A percentile compares a stretch with the other conserved stretches of the same genome.
phyloP scores from a whole-genome alignment of 257 asterid species.

The Penstemon newberryi region DNA sequence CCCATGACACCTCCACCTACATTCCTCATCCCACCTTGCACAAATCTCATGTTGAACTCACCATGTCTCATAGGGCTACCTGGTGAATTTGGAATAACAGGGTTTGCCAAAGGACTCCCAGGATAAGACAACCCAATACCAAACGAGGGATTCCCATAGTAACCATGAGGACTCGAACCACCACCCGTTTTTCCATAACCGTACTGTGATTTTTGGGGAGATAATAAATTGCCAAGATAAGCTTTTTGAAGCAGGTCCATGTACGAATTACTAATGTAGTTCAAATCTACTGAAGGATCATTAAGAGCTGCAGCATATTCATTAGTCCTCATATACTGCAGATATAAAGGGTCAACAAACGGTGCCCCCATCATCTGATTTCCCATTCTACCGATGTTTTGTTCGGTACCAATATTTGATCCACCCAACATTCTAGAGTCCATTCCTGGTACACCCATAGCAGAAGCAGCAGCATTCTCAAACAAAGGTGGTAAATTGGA shows the following conservation, averaged over 20 bases:
- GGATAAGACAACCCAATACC: slow-evolving; percentile 82
- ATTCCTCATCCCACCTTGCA: slow-evolving; percentile 66
- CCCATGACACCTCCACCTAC: slow-evolving; percentile 70
- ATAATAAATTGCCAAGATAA: slow-evolving; percentile 57
- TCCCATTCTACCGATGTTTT: slow-evolving; percentile 55
- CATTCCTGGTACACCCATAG: slow-evolving; percentile 72
- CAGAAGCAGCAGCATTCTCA: slow-evolving; percentile 95
- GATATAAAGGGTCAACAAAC: slow-evolving; percentile 69
- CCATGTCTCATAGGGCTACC: slow-evolving; percentile 85
- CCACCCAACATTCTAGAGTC: slow-evolving; percentile 76
- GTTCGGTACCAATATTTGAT: slow-evolving; percentile 57
- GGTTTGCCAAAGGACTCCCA: slow-evolving; percentile 76
- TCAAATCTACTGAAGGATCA: slow-evolving; percentile 69
- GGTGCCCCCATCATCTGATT: slow-evolving; percentile 70
- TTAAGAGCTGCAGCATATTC: slow-evolving; percentile 73
- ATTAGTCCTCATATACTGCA: slow-evolving; percentile 72
- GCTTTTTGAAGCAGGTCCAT: slow-evolving; percentile 87
- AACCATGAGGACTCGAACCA: slow-evolving; percentile 72
- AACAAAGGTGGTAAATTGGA: slow-evolving; percentile 80
- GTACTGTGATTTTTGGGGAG: slow-evolving; percentile 78
- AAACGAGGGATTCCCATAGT: slow-evolving; percentile 60
- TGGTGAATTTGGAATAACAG: slow-evolving; percentile 56
- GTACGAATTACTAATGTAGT: slow-evolving; percentile 63
- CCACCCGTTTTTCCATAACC: slow-evolving; percentile 51
- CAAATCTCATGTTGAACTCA: slow-evolving; percentile 62